Base-by-base conservation (phyloP, 192 early-diverging fungal species). In the Backusella sp. region DNA sequence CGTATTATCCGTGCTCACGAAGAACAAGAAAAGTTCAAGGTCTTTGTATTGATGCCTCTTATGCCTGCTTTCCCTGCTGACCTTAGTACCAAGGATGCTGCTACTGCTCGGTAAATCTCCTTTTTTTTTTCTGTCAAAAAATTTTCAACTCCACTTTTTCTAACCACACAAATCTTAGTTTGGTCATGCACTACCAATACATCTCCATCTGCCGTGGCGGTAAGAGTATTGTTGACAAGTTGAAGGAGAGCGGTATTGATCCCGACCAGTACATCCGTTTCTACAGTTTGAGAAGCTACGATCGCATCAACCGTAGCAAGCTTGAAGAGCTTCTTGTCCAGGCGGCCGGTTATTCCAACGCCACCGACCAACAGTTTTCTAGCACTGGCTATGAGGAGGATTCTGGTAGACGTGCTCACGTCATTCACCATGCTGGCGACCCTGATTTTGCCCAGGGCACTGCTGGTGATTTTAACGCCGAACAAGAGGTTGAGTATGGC, bases 41-140 rank as follows among this genome's bases (percentile, higher is more conserved):
- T 94, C 30, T 90, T 95, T 70, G 89, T 97, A 49, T 75, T 94
- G 14, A 96, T 97, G 80, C 96, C 96, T n/a, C 83, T 95, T 32
- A 90, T 95, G 86, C 96, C 96, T 8, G 94, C 93, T 17, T 97
- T 97, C 70, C 89, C 94, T 41, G 95, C 92, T 37, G 95, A 96
- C 73, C 84, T 97, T 44, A 86, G 84, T 68, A 87, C 92, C 1
- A 86, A 86, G 19, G 94, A 91, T 37, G 92, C 94, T 3, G 93
- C 88, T 11, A 91, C 90, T 36, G 79, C 90, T 15, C 88, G 91
- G 59, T 85, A 83, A 62, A 17, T 14, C n/a, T 41, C 19, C 11
- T 71, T 59, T 59, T 21, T 37, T 37, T 70, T 41, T 39, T 23
- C 21, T 70, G 19, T 26, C 7, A 37, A 70, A 70, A 28, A 11